Percentiles rank a stretch among this genome's conserved stretches.
Conservation (phyloP, 2,329 filamentous ascomycete species). For the Talaromyces sp. region DNA sequence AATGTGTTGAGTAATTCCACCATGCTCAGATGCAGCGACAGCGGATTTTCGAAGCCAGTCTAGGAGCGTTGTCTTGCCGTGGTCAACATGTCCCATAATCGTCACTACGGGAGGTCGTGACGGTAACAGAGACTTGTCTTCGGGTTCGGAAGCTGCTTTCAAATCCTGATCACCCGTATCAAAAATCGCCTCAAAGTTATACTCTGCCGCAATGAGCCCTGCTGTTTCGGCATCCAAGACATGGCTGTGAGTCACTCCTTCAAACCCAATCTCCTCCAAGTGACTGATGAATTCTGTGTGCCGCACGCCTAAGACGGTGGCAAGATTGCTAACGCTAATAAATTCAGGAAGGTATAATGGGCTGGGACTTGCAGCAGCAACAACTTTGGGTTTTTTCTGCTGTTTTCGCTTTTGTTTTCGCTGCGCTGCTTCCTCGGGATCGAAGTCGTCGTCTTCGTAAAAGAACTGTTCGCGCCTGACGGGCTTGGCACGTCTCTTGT, state of each 20-base stretch:
- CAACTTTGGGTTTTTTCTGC: conserved; percentile 34
- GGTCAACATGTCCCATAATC: conserved; percentile 99
- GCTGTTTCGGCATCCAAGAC: conserved; percentile 88
- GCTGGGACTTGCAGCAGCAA: conserved; percentile 41
- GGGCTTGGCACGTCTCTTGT: conserved; percentile 20
- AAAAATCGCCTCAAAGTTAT: conserved; percentile 80
- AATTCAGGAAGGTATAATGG: conserved; percentile 81
- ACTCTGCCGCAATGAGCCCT: conserved; percentile 84
- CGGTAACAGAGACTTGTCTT: conserved; percentile 65
- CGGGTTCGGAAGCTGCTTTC: conserved; percentile 60
- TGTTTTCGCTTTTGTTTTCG: conserved; percentile 28
- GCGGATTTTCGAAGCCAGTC: conserved; percentile 92
- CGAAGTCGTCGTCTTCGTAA: conserved; percentile 28
- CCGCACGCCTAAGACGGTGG: conserved; percentile 66
- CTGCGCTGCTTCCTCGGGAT: conserved; percentile 30
- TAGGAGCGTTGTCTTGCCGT: conserved; percentile 94
- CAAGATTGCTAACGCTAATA: conserved; percentile 81
- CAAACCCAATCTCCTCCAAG: conserved; percentile 82
- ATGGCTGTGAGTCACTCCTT: conserved; percentile 74
- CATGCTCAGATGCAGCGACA: conserved; percentile 84
- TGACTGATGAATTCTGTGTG: conserved; percentile 67
- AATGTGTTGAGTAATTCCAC: conserved; percentile 97
- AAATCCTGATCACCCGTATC: conserved; percentile 66
- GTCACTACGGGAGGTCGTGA: conserved; percentile 86
- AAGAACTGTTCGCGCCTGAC: conserved; percentile 18